Percentiles rank a stretch among this genome's conserved stretches.
These are phyloP conservation scores for Colletotrichum abscissum DNA, from an alignment of 2,329 filamentous ascomycete species.

Conservation along the genomic window DNA sequence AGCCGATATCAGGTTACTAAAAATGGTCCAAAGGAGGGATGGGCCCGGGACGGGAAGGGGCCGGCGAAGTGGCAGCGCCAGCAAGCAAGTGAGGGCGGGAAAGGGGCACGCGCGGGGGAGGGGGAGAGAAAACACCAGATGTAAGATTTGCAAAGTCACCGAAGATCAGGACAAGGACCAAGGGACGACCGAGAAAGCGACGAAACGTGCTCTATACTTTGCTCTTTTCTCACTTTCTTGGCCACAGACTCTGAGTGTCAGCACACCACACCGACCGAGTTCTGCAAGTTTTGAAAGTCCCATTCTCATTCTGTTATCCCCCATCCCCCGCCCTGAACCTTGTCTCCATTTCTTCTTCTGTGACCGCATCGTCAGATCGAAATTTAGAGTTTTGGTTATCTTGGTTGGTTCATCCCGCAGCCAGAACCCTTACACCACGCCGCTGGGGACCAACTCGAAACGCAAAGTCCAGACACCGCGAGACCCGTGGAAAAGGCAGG, in stretches of 20 bases:
- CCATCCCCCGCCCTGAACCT: not conserved
- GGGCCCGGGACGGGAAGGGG: conserved; percentile 9
- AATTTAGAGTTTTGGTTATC: not conserved
- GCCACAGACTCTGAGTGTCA: not conserved
- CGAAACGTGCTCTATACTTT: conserved; percentile 14
- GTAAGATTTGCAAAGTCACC: conserved; percentile 3
- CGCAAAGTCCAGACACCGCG: not conserved
- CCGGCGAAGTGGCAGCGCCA: not conserved
- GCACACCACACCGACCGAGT: not conserved
- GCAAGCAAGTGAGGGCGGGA: not conserved
- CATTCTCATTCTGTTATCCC: not conserved
- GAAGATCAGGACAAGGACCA: conserved; percentile 25
- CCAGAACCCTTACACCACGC: not conserved
- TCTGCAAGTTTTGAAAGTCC: not conserved
- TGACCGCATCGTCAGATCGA: not conserved
- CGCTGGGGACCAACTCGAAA: not conserved
- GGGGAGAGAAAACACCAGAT: not conserved
- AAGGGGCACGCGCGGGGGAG: not conserved
- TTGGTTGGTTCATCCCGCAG: conserved; percentile 30
- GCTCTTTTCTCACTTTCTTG: not conserved
- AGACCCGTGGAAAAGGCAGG: conserved; percentile 4
- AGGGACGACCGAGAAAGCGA: conserved; percentile 7
- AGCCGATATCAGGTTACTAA: not conserved
- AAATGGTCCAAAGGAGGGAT: conserved; percentile 3
- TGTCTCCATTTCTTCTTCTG: not conserved